Conservation (phyloP, 805 yeast genomes). For the Pichia kluyveri region DNA sequence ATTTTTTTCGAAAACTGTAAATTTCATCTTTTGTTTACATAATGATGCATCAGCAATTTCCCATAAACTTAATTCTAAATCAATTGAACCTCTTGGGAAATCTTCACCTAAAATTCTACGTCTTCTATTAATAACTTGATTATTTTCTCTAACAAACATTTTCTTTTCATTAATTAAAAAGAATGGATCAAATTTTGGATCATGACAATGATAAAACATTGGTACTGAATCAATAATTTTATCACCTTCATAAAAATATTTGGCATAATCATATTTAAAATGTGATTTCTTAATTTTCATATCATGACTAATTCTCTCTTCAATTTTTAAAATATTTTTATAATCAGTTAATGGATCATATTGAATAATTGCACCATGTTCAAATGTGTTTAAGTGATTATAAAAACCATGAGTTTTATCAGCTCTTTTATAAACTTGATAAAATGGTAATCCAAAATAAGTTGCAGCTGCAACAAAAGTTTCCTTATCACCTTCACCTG, state of each 20-base stretch:
- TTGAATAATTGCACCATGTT: slow-evolving; percentile 24
- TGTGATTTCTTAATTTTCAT: slow-evolving; percentile 3
- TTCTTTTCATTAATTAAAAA: slow-evolving; percentile 18
- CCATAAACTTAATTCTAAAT: slow-evolving; percentile 18
- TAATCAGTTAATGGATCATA: slow-evolving; percentile 21
- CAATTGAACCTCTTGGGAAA: slow-evolving; percentile 9
- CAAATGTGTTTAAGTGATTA: slow-evolving; percentile 18
- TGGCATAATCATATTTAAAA: slow-evolving; percentile 12
- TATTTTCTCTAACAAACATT: slow-evolving; percentile 19
- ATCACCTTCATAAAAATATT: slow-evolving; percentile 11
- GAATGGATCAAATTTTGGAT: slow-evolving; percentile 42
- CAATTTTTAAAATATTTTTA: slow-evolving; percentile 7
- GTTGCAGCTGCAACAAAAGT: slow-evolving; percentile 62
- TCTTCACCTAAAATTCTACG: slow-evolving; percentile 18
- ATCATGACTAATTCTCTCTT: slow-evolving; percentile 3
- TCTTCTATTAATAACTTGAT: slow-evolving; percentile 20
- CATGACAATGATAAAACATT: slow-evolving; percentile 32
- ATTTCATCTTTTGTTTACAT: slow-evolving; percentile 15
- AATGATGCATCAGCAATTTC: slow-evolving; percentile 20
- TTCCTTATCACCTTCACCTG: slow-evolving; percentile 78
- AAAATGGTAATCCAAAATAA: slow-evolving; percentile 34
- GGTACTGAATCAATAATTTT: slow-evolving; percentile 13
- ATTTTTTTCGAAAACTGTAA: slow-evolving; percentile 13
- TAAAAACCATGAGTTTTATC: slow-evolving; percentile 22
- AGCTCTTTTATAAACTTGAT: slow-evolving; percentile 36